phyloP scores from a whole-genome alignment of 1,284 basidiomycete genomes.

The Ceraceosorus bombacis region DNA sequence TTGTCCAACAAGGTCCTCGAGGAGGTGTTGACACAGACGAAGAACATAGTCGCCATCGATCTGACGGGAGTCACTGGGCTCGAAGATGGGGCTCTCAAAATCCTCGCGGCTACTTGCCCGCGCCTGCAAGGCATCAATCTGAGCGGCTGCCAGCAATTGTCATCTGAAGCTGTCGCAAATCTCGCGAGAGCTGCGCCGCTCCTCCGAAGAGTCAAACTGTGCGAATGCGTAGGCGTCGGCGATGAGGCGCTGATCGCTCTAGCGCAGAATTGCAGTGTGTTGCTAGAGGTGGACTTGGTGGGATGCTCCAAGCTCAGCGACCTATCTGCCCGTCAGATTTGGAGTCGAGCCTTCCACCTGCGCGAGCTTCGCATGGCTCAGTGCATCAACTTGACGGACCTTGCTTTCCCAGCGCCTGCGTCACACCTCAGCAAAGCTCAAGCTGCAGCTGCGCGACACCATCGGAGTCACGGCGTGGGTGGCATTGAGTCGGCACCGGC shows the following conservation, averaged over 20 bases:
- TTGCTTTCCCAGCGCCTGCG: constrained; percentile 67
- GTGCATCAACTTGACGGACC: constrained; percentile 70
- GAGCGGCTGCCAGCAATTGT: constrained; percentile 70
- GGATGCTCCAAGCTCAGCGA: constrained; percentile 74
- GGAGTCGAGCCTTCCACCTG: constrained; percentile 70
- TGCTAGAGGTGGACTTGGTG: constrained; percentile 90
- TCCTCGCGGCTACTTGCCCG: constrained; percentile 54
- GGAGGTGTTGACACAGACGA: constrained; percentile 63
- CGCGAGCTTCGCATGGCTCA: constrained; percentile 82
- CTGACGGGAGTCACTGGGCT: constrained; percentile 56
- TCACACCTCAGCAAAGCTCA: background rate
- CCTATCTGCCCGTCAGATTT: constrained; percentile 70
- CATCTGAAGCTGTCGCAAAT: constrained; percentile 69
- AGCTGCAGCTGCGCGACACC: background rate
- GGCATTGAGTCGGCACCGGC: constrained; percentile 25
- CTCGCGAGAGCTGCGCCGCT: constrained; percentile 70
- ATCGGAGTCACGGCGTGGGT: background rate
- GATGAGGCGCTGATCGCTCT: constrained; percentile 34
- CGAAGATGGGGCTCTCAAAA: constrained; percentile 31
- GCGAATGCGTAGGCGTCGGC: constrained; percentile 32
- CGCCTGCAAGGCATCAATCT: constrained; percentile 89
- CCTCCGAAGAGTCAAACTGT: constrained; percentile 57
- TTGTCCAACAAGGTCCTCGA: constrained; percentile 65
- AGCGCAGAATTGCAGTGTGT: constrained; percentile 61
- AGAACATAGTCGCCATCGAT: constrained; percentile 79